phyloP scores from a whole-genome alignment of 345 rosid genomes.

The Murraya paniculata region DNA sequence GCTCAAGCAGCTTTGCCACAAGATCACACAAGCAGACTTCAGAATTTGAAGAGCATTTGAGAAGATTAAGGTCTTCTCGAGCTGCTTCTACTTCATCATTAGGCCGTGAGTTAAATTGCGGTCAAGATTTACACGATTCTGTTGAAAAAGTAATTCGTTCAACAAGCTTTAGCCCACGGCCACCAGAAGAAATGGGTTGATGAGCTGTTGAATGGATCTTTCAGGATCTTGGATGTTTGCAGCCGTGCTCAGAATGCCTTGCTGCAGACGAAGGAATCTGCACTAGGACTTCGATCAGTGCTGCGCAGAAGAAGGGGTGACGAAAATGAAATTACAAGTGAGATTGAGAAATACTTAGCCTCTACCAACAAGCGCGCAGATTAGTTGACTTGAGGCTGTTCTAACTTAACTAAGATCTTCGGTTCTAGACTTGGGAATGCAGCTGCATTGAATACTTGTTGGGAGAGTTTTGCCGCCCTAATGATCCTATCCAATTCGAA shows the following conservation, averaged over 20 bases:
- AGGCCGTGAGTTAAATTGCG: constrained; percentile 13
- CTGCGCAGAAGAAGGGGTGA: constrained; percentile 29
- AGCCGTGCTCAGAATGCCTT: constrained; percentile 28
- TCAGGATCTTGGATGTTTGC: constrained; percentile 27
- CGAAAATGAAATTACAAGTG: neutral
- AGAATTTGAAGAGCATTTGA: constrained; percentile 27
- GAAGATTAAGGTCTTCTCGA: no score
- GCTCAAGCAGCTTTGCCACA: constrained; percentile 40
- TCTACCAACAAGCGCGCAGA: no score
- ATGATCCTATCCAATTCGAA: no score
- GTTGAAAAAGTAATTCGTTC: constrained; percentile 19
- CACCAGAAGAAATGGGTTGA: constrained; percentile 3
- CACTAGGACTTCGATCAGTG: constrained; percentile 26
- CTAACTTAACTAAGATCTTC: no score
- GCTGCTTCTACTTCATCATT: neutral
- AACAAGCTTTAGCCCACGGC: neutral
- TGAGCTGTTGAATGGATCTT: constrained; percentile 17
- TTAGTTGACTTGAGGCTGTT: no score
- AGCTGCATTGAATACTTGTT: no score
- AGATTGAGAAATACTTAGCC: constrained; percentile 36
- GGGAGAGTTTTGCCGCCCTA: no score
- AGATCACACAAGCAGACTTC: constrained; percentile 38
- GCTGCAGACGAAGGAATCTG: constrained; percentile 27
- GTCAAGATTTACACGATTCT: constrained; percentile 33
- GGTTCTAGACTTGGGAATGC: no score